A percentile compares a stretch with the other conserved stretches of the same genome.
Evolutionary conservation across 2,329 filamentous ascomycete genomes (phyloP).

Genomic region (Neopestalotiopsis sp.): DNA sequence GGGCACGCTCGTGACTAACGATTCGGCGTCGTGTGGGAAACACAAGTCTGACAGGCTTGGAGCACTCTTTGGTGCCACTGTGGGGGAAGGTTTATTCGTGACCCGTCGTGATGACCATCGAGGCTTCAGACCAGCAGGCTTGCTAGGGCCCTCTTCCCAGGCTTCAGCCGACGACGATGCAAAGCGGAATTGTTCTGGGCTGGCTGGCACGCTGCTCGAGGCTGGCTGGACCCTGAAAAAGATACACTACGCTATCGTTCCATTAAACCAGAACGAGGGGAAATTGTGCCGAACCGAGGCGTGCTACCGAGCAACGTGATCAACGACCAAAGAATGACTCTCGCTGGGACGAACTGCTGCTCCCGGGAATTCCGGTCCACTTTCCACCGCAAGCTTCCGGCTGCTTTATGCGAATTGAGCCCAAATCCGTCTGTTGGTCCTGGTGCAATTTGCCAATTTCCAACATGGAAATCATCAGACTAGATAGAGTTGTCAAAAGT

Average conservation of each 20-base stretch:
- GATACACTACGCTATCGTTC: neutral
- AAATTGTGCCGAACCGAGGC: slow-evolving; percentile 12
- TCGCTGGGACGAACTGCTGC: neutral
- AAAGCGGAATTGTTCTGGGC: neutral
- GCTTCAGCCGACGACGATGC: neutral
- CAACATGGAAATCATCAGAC: neutral
- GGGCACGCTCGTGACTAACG: slow-evolving; percentile 15
- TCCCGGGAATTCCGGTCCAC: neutral
- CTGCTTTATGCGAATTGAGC: neutral
- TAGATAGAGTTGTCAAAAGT: neutral
- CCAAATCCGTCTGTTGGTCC: neutral
- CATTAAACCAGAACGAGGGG: slow-evolving; percentile 9
- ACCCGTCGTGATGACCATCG: neutral
- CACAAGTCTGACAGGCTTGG: slow-evolving; percentile 11
- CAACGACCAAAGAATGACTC: neutral
- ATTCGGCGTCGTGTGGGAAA: neutral
- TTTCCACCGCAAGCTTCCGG: neutral
- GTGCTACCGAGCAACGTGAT: slow-evolving; percentile 6
- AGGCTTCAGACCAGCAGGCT: neutral
- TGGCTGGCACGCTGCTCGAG: neutral
- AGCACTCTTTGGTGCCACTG: neutral
- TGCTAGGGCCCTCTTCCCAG: neutral
- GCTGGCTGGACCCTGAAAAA: slow-evolving; percentile 2
- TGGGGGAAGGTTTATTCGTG: neutral
- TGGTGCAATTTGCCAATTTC: neutral